A percentile compares a stretch with the other conserved stretches of the same genome.
Evolutionary conservation across 2,329 filamentous ascomycete species (phyloP).

Genomic region (Tolypocladium endophyticum): DNA sequence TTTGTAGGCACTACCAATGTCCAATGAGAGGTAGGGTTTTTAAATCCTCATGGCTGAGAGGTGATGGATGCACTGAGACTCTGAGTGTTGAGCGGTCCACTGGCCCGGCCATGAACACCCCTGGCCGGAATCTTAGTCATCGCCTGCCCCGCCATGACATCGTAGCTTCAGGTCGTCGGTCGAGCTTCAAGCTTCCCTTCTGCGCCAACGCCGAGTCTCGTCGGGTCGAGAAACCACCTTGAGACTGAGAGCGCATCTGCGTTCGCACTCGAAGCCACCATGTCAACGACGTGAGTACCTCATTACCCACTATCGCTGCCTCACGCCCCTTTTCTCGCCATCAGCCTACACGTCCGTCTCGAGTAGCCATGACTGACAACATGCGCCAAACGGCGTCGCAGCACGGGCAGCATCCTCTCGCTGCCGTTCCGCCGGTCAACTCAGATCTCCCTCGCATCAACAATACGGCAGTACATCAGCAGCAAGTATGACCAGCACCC

Average conservation of each 20-base stretch:
- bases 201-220: background rate
- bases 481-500: constrained; percentile 98
- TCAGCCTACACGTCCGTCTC: background rate
- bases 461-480: constrained; percentile 91
- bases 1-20: background rate
- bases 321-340: background rate
- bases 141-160: background rate
- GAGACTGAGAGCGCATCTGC: background rate
- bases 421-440: constrained; percentile 84
- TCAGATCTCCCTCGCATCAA: constrained; percentile 64
- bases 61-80: no score
- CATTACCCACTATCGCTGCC: background rate
- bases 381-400: constrained; percentile 2
- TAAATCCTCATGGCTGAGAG: no score
- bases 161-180: background rate
- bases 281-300: background rate
- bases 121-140: background rate
- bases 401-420: constrained; percentile 52
- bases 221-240: background rate
- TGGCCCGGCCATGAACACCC: no score
- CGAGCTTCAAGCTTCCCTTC: background rate
- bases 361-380: background rate
- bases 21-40: no score
- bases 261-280: background rate
- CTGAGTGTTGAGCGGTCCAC: no score